Evolutionary conservation across 2,329 filamentous ascomycete species (phyloP).

Genomic region (Colletotrichum liriopes): DNA sequence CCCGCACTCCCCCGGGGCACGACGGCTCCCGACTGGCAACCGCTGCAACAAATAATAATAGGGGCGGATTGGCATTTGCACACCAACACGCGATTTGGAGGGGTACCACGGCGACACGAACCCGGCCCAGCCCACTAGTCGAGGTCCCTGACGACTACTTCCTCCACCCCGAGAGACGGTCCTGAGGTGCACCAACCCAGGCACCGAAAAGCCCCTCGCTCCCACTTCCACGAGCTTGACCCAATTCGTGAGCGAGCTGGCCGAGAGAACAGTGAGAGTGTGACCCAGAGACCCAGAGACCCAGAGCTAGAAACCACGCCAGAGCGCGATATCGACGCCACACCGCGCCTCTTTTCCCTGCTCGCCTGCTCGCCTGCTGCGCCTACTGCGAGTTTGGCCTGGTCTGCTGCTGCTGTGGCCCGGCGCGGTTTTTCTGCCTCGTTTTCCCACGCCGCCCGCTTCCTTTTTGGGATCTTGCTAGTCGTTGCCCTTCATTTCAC

Average conservation of each 20-base stretch:
- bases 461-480: conserved; percentile 36
- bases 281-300: neutral
- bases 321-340: conserved; percentile 36
- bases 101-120: conserved; percentile 26
- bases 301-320: conserved; percentile 19
- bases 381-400: conserved; percentile 6
- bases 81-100: conserved; percentile 29
- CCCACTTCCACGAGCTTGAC: neutral
- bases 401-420: conserved; percentile 15
- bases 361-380: conserved; percentile 1
- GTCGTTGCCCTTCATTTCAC: conserved; percentile 41
- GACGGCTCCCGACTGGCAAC: conserved; percentile 10
- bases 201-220: conserved; percentile 2
- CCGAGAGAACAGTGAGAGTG: conserved; percentile 2
- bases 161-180: neutral
- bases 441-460: conserved; percentile 37
- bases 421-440: conserved; percentile 28
- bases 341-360: conserved; percentile 19
- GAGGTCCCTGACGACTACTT: neutral
- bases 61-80: conserved; percentile 29
- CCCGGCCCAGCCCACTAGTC: conserved; percentile 5
- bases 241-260: neutral
- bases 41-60: conserved; percentile 22
- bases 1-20: conserved; percentile 13
- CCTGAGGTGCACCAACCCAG: neutral